Base-by-base conservation (phyloP, 2,329 filamentous ascomycete genomes). In the Penicillium sp. region DNA sequence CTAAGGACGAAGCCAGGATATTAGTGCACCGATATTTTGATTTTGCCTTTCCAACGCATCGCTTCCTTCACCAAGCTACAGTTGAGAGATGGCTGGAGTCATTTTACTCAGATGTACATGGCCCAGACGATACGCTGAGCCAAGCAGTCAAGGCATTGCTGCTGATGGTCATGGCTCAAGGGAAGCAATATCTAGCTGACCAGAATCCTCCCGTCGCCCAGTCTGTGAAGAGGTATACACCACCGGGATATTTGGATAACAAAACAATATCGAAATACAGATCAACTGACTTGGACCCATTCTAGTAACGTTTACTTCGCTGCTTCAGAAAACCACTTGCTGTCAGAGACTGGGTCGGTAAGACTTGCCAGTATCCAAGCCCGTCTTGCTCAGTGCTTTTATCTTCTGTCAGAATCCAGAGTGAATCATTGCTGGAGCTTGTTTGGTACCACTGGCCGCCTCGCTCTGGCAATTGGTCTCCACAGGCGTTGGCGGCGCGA, bases 91-190 rank as follows among this genome's bases (percentile, higher is more conserved):
- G 42, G 42, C 42, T 44, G 14, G 42, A 44, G n/a, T 14, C 42
- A 44, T 44, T 44, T 8, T 44, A 44, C 42, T 44, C 42, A 9
- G 42, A 31, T 44, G 42, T 44, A 13, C 24, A 44, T 44, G 42
- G 24, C 4, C n/a, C 42, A 44, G 42, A 44, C n/a, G 22, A 31
- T 10, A 29, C 24, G 5, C 8, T 44, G 21, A 44, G 42, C 24
- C 42, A 44, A 43, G 57, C 51, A 24, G 53, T 49, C 77, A 71
- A 76, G 1, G 80, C 80, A 0, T 61, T 82, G 18, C 65, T 84
- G 1, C 76, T 83, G 34, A 77, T 83, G 64, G 76, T 83, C 1
- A 79, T 85, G 58, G 82, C 82, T 0, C 81, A 83, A 18, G 80
- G 75, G 13, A 71, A 75, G 40, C 74, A 76, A 9, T 79, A 80